Evolutionary conservation across 1,284 basidiomycete genomes (phyloP).

Genomic region (Exobasidium rhododendri): DNA sequence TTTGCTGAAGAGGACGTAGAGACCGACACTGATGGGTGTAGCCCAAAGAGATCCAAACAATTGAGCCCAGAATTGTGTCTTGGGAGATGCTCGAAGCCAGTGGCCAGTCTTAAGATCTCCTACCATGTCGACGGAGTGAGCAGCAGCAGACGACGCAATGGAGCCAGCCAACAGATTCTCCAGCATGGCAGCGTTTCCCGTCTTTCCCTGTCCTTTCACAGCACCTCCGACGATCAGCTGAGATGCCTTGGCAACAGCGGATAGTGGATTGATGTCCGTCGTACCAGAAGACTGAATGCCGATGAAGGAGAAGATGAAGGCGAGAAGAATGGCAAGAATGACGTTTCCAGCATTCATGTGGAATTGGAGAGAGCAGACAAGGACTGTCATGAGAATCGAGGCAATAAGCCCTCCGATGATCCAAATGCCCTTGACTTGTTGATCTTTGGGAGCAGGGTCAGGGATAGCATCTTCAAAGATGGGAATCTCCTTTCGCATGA

Average conservation of each 20-base stretch:
- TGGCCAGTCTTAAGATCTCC: slow-evolving; percentile 72
- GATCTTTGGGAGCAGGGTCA: slow-evolving; percentile 52
- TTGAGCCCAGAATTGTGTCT: slow-evolving; percentile 65
- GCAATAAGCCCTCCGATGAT: slow-evolving; percentile 64
- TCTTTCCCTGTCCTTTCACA: slow-evolving; percentile 53
- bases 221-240: slow-evolving; percentile 47
- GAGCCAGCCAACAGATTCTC: slow-evolving; percentile 64
- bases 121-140: slow-evolving; percentile 68
- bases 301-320: slow-evolving; percentile 69
- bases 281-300: slow-evolving; percentile 60
- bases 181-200: slow-evolving; percentile 60
- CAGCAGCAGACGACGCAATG: slow-evolving; percentile 64
- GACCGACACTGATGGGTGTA: slow-evolving; percentile 32
- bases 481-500: slow-evolving; percentile 24
- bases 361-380: slow-evolving; percentile 57
- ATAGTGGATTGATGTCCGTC: slow-evolving; percentile 47
- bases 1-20: slow-evolving; percentile 55
- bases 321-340: slow-evolving; percentile 59
- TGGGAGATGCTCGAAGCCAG: slow-evolving; percentile 66
- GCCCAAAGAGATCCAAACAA: slow-evolving; percentile 50
- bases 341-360: slow-evolving; percentile 49
- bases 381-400: slow-evolving; percentile 62
- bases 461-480: slow-evolving; percentile 25
- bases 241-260: slow-evolving; percentile 40
- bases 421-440: slow-evolving; percentile 61